phyloP scores from a whole-genome alignment of 2,329 filamentous ascomycete genomes.

The Plenodomus tracheiphilus region DNA sequence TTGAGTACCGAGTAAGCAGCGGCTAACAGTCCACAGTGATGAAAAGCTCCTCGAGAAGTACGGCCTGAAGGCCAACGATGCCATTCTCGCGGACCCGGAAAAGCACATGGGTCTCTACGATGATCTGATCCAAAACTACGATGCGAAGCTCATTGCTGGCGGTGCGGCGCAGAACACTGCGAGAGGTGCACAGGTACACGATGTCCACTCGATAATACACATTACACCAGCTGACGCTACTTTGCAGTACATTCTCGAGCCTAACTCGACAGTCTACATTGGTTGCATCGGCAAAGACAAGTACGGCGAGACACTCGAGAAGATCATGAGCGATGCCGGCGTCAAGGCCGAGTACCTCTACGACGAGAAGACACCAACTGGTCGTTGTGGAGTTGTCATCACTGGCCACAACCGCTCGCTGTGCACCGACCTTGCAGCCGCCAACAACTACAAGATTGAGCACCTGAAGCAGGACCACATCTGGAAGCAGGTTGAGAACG shows the following conservation, averaged over 20 bases:
- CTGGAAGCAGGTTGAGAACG: constrained; percentile 88
- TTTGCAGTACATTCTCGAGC: constrained; percentile 78
- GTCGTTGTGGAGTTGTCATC: constrained; percentile 94
- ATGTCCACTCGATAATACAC: neutral
- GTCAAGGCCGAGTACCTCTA: constrained; percentile 94
- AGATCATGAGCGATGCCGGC: constrained; percentile 84
- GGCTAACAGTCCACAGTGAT: constrained; percentile 60
- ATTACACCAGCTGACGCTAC: constrained; percentile 2
- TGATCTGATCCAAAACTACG: constrained; percentile 87
- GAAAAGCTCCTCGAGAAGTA: constrained; percentile 90
- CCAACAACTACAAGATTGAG: constrained; percentile 94
- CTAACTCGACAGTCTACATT: constrained; percentile 89
- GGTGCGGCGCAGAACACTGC: constrained; percentile 98
- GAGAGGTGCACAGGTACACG: constrained; percentile 77
- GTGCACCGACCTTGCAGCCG: constrained; percentile 92
- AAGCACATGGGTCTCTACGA: constrained; percentile 91
- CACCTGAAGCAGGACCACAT: constrained; percentile 90
- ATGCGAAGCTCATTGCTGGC: constrained; percentile 92
- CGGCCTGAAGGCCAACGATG: constrained; percentile 91
- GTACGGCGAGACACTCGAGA: constrained; percentile 84
- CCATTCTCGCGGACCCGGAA: constrained; percentile 84
- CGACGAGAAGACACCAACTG: constrained; percentile 80
- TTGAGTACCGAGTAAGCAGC: constrained; percentile 18
- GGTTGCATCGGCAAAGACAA: constrained; percentile 95
- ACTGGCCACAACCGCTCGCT: constrained; percentile 94